These are phyloP conservation scores for Diaporthe ilicicola DNA, from an alignment of 2,329 filamentous ascomycete genomes.

Conservation along the genomic window DNA sequence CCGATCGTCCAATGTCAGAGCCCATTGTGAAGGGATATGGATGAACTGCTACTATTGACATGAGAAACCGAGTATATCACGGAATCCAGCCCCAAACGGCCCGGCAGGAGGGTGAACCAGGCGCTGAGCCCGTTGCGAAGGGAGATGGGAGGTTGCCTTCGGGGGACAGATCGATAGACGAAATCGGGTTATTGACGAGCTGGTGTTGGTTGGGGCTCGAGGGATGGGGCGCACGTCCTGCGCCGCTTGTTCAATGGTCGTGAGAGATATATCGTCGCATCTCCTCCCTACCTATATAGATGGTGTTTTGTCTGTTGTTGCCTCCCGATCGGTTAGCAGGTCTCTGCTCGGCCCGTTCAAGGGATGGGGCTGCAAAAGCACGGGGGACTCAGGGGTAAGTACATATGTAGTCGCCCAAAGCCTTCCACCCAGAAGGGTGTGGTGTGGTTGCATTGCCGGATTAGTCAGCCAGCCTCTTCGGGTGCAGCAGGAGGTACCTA, in stretches of 20 bases:
- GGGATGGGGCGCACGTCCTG: conserved; percentile 6
- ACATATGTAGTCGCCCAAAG: not conserved
- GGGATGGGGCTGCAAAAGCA: conserved; percentile 19
- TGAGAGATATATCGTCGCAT: not conserved
- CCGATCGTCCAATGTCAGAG: not conserved
- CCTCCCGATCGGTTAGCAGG: not conserved
- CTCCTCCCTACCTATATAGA: not conserved
- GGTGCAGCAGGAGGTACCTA: not conserved
- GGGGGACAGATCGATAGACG: not conserved
- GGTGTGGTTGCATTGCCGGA: not conserved
- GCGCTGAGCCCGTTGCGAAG: not conserved
- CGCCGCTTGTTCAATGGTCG: not conserved
- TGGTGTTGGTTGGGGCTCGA: not conserved
- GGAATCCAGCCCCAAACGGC: not conserved
- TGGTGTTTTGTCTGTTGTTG: not conserved
- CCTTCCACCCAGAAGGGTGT: too few species aligned
- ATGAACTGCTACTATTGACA: conserved; percentile 6
- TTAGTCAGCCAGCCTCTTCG: not conserved
- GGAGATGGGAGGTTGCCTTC: not conserved
- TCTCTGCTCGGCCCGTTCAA: not conserved
- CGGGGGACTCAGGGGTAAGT: not conserved
- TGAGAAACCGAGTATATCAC: not conserved
- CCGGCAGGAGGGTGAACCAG: not conserved
- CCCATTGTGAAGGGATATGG: conserved; percentile 11
- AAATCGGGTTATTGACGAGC: not conserved